Conservation (phyloP, 2,329 filamentous ascomycete genomes). For the Fusarium sterilihyphosum region DNA sequence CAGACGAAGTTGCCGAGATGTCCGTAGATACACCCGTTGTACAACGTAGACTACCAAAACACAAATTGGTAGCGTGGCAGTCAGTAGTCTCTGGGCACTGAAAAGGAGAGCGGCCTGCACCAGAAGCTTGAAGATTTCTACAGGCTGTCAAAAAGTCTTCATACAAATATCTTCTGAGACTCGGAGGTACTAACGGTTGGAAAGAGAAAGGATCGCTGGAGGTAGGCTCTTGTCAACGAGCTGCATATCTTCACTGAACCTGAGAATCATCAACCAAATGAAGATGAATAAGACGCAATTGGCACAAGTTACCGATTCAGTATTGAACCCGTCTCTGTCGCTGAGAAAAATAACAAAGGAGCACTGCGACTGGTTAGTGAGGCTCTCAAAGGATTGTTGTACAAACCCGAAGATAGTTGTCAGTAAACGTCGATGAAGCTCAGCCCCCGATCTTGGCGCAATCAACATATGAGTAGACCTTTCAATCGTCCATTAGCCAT, state of each 20-base stretch:
- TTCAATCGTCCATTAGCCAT: rapidly evolving
- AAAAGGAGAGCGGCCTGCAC: background rate
- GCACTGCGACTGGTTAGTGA: background rate
- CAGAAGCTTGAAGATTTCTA: background rate
- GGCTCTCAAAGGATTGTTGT: rapidly evolving
- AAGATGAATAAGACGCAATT: rapidly evolving
- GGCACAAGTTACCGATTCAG: background rate
- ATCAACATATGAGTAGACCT: background rate
- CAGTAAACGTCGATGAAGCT: background rate
- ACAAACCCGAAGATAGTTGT: background rate
- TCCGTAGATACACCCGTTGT: background rate
- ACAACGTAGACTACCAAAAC: background rate
- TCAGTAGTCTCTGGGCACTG: background rate
- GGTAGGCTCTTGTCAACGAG: background rate
- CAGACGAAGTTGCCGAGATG: background rate
- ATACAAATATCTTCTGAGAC: rapidly evolving
- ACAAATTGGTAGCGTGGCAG: background rate
- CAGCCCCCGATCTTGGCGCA: background rate
- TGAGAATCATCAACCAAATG: background rate
- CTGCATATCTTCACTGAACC: background rate
- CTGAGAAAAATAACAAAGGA: background rate
- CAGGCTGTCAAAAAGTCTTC: rapidly evolving
- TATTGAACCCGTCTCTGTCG: background rate
- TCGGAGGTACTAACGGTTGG: background rate
- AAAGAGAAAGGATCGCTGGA: background rate